Evolutionary conservation across 2,329 filamentous ascomycete species (phyloP).

Genomic region (Penicillium paneum): DNA sequence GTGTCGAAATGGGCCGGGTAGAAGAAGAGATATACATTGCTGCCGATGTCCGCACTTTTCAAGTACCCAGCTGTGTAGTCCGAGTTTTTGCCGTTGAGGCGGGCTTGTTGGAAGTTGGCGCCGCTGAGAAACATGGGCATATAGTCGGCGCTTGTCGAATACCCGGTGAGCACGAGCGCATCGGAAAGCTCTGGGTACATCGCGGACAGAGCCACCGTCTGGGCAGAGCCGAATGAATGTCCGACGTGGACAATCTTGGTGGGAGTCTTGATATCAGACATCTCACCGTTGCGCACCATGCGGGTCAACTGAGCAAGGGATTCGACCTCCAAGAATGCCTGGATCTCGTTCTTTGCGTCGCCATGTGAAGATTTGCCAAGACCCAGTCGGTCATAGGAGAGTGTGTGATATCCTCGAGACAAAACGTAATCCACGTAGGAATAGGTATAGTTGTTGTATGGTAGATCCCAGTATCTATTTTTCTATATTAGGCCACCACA

Average conservation of each 20-base stretch:
- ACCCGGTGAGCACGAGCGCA: slow-evolving; percentile 42
- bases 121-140: slow-evolving; percentile 18
- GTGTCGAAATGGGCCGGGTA: slow-evolving; percentile 15
- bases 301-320: slow-evolving; percentile 39
- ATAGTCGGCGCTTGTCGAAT: slow-evolving; percentile 27
- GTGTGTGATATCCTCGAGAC: slow-evolving; percentile 38
- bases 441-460: slow-evolving; percentile 30
- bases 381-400: slow-evolving; percentile 43
- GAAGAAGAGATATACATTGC: slow-evolving; percentile 18
- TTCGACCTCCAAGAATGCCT: slow-evolving; percentile 40
- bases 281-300: slow-evolving; percentile 34
- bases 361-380: slow-evolving; percentile 36
- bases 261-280: slow-evolving; percentile 31
- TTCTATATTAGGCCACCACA: background rate
- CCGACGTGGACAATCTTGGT: slow-evolving; percentile 38
- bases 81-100: slow-evolving; percentile 15
- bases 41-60: slow-evolving; percentile 13
- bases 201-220: slow-evolving; percentile 33
- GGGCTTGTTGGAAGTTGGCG: slow-evolving; percentile 20
- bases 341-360: slow-evolving; percentile 41
- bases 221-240: slow-evolving; percentile 37
- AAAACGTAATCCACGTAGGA: slow-evolving; percentile 39
- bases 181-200: slow-evolving; percentile 37
- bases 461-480: slow-evolving; percentile 36
- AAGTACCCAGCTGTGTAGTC: slow-evolving; percentile 25